These are phyloP conservation scores for Rosellinia necatrix DNA, from an alignment of 2,329 filamentous ascomycete genomes.

Conservation along the genomic window DNA sequence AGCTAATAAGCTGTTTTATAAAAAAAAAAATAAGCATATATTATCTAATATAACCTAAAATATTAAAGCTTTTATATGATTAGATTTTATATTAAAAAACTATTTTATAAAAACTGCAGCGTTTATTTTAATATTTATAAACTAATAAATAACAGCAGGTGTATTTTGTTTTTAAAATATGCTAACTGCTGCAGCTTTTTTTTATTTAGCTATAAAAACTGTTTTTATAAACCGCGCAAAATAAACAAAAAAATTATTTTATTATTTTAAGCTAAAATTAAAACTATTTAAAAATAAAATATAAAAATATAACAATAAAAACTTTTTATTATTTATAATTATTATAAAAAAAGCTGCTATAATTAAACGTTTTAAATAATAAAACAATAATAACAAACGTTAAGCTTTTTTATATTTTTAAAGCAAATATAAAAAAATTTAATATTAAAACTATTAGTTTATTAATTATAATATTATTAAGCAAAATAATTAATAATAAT, in stretches of 20 bases:
- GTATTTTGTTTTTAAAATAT: neutral
- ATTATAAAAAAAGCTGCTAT: neutral
- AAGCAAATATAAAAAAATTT: neutral
- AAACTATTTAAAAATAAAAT: neutral
- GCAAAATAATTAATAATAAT: too few relatives aligned
- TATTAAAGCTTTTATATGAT: slow-evolving; percentile 5
- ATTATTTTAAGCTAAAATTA: slow-evolving; percentile 4
- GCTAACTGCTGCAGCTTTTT: neutral
- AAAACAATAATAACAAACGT: slow-evolving; percentile 2
- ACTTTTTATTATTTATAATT: neutral
- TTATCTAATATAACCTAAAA: neutral
- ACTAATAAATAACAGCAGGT: slow-evolving; percentile 4
- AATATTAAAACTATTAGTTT: too few relatives aligned
- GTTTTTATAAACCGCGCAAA: neutral
- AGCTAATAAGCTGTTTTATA: neutral
- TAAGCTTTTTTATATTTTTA: neutral
- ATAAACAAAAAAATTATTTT: slow-evolving; percentile 6
- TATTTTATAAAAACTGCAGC: slow-evolving; percentile 5
- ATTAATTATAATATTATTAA: neutral
- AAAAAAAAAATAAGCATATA: neutral
- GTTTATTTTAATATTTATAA: slow-evolving; percentile 3
- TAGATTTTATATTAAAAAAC: neutral
- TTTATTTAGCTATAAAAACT: slow-evolving; percentile 6
- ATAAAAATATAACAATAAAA: neutral
- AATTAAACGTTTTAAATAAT: neutral